phyloP scores from a whole-genome alignment of 208 protist genomes.

The Wallacemonas rigidus region DNA sequence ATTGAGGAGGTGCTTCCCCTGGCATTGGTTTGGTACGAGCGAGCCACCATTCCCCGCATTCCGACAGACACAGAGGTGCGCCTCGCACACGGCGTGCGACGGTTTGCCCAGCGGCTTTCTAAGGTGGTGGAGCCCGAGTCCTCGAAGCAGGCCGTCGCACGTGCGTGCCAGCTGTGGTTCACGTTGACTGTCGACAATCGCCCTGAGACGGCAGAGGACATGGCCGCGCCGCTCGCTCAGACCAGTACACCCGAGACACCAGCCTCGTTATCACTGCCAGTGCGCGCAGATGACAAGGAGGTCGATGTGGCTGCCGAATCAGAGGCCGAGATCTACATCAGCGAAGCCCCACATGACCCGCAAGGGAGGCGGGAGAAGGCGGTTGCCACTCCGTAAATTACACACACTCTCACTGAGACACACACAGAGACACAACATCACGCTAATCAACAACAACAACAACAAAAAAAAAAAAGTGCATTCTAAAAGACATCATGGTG shows the following conservation, averaged over 20 bases:
- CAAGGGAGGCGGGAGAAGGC: not conserved
- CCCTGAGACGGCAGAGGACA: not conserved
- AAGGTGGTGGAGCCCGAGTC: not conserved
- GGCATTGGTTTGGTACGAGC: slow-evolving; percentile 78
- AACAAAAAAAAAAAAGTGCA: slow-evolving; percentile 5
- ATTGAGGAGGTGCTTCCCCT: slow-evolving; percentile 79
- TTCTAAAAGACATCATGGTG: too few relatives aligned
- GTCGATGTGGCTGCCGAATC: not conserved
- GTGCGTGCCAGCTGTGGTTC: not conserved
- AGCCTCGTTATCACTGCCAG: too few relatives aligned
- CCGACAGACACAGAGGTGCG: slow-evolving; percentile 76
- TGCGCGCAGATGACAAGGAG: not conserved
- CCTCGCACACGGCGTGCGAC: slow-evolving; percentile 33
- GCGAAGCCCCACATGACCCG: not conserved
- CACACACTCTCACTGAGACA: too few relatives aligned
- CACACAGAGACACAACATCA: not conserved
- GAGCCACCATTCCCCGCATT: slow-evolving; percentile 55
- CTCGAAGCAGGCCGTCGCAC: not conserved
- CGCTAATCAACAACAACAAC: not conserved
- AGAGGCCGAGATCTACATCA: not conserved
- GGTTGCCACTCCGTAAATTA: not conserved
- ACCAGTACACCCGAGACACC: too few relatives aligned
- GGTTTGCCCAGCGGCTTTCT: slow-evolving; percentile 27
- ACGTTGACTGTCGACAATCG: not conserved
- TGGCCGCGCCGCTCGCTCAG: too few relatives aligned